A percentile compares a stretch with the other conserved stretches of the same genome.
Evolutionary conservation across 169 alveolate species (phyloP).

Genomic region (Plasmodium fragile): DNA sequence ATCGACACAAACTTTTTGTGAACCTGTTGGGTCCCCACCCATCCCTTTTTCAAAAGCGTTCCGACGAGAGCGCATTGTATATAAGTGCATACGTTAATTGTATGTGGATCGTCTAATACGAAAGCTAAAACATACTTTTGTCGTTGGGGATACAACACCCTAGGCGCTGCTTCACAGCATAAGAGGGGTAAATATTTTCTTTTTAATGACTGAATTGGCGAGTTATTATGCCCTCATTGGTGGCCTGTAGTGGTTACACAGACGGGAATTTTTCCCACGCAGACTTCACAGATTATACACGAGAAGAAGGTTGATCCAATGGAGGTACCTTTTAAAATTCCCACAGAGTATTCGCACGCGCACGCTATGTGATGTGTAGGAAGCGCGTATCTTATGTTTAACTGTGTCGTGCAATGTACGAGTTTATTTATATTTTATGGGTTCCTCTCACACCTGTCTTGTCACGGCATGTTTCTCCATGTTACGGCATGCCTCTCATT

Average conservation of each 20-base stretch:
- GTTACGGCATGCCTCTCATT: background rate
- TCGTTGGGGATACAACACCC: background rate
- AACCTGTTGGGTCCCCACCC: background rate
- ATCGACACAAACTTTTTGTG: background rate
- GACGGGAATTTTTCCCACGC: background rate
- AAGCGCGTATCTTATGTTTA: background rate
- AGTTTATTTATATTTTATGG: background rate
- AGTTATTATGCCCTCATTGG: background rate
- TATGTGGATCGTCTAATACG: background rate
- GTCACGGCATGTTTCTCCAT: background rate
- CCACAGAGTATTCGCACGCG: background rate
- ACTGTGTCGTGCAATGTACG: background rate
- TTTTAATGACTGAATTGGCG: background rate
- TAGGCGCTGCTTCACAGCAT: background rate
- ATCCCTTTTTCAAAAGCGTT: background rate
- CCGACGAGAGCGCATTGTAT: background rate
- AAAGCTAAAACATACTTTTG: background rate
- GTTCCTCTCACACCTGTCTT: background rate
- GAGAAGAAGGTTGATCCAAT: background rate
- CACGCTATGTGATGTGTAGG: background rate
- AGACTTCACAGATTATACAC: background rate
- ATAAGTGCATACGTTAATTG: background rate
- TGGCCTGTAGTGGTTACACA: background rate
- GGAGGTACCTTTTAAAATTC: background rate
- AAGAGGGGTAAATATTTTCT: background rate